Percentiles rank a stretch among this genome's conserved stretches.
phyloP scores from a whole-genome alignment of 148 eudicot genomes.

The Silene conica region DNA sequence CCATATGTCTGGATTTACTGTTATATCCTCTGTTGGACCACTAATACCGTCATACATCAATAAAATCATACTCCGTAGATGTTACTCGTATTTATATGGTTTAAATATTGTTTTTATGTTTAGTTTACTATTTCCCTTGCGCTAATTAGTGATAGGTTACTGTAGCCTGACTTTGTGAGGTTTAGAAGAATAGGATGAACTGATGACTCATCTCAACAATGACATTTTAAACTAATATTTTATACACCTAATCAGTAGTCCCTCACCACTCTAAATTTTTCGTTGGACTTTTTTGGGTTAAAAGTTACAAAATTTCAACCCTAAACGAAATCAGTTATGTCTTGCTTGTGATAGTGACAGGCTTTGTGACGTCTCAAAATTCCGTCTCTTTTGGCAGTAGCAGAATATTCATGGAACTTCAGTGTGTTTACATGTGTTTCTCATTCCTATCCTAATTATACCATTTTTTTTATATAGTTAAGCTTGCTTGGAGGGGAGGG shows the following conservation, averaged over 20 bases:
- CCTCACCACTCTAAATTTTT: too few relatives aligned
- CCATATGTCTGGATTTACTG: conserved; percentile 1
- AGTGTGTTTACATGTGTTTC: background rate
- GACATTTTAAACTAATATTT: background rate
- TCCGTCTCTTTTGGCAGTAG: background rate
- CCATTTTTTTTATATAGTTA: too few relatives aligned
- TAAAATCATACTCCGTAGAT: too few relatives aligned
- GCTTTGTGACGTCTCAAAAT: too few relatives aligned
- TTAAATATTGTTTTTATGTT: conserved; percentile 20
- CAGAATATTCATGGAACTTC: background rate
- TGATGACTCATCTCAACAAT: conserved; percentile 19
- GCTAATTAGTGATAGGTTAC: conserved; percentile 15
- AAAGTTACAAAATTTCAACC: too few relatives aligned
- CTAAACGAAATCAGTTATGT: too few relatives aligned
- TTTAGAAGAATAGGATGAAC: conserved; percentile 16
- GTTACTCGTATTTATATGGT: background rate
- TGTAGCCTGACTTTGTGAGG: conserved; percentile 13
- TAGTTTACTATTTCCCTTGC: background rate
- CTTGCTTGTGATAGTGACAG: too few relatives aligned
- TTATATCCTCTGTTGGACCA: conserved; percentile 28
- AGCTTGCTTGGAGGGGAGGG: background rate
- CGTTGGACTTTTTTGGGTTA: too few relatives aligned
- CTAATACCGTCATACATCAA: background rate
- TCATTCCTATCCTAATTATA: background rate
- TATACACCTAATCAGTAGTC: too few relatives aligned